Percentiles rank a stretch among this genome's conserved stretches.
These are phyloP conservation scores for Hippophae gyantsensis DNA, from an alignment of 306 rosid species.

Conservation along the genomic window DNA sequence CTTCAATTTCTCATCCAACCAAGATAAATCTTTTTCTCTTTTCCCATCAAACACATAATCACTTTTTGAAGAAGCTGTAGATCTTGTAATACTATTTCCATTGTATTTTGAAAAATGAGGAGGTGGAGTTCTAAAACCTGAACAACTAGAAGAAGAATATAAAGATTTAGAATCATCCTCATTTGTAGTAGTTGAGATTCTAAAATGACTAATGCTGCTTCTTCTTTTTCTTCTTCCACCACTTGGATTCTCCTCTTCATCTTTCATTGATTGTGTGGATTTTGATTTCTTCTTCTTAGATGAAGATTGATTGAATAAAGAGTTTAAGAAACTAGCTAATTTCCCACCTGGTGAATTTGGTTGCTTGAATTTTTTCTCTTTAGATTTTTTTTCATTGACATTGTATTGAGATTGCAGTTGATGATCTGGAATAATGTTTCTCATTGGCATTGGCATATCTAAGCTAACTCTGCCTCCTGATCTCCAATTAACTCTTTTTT, in stretches of 20 bases:
- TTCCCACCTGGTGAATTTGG: constrained; percentile 96
- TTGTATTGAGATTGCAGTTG: constrained; percentile 30
- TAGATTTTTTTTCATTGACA: constrained; percentile 33
- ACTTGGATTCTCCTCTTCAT: constrained; percentile 61
- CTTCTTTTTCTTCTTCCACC: constrained; percentile 56
- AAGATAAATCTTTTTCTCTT: constrained; percentile 32
- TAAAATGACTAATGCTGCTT: constrained; percentile 88
- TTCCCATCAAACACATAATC: constrained; percentile 37
- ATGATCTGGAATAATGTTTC: constrained; percentile 47
- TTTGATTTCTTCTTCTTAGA: constrained; percentile 88
- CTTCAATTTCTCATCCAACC: constrained; percentile 31
- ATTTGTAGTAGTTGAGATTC: constrained; percentile 38
- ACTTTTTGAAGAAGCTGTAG: constrained; percentile 2
- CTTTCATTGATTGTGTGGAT: constrained; percentile 56
- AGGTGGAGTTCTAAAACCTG: constrained; percentile 79
- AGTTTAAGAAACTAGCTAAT: constrained; percentile 84
- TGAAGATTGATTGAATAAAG: constrained; percentile 75
- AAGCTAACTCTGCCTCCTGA: constrained; percentile 70
- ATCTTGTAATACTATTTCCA: constrained; percentile 23
- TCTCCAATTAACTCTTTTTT: constrained; percentile 31
- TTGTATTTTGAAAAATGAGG: constrained; percentile 40
- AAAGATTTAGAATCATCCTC: constrained; percentile 41
- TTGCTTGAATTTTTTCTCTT: constrained; percentile 71
- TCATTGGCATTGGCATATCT: constrained; percentile 82
- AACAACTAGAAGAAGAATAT: constrained; percentile 51